Evolutionary conservation across 306 rosid genomes (phyloP), one percentile per base, ranked within the genome.

Genomic region (Rosa rugosa): DNA sequence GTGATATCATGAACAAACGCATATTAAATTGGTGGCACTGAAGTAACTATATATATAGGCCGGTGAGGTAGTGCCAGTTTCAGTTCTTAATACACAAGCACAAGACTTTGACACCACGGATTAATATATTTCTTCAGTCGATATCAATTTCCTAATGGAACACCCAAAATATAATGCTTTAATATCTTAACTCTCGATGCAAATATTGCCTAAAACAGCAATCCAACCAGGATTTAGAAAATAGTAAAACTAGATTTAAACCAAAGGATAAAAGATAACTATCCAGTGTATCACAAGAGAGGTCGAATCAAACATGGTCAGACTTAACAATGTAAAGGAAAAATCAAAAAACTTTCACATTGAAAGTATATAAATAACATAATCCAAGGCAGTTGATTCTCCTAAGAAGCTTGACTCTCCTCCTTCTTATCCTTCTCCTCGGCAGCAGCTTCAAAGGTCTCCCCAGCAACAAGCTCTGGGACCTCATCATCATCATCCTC

Each of bases 391-490:
- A 45, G 53, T 50, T 41, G 47, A 70, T 79, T 72, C 75, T 85
- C 83, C 83, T 82, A 90, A 64, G 91, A 83, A 67, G 89, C 71
- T 7, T 77, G 77, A 20, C 63, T 76, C 86, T 57, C 79, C 85
- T 91, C 95, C 84, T 89, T 96, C 45, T 25, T 75, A 22, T 63
- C 69, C 60, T 57, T 79, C 84, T 92, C 97, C 83, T 90, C 97
- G 1, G 98, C 97, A 66, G 90, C 97, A 44, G 92, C 89, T 86
- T 92, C 98, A 75, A 92, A 92, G 57, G 93, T 89, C 91, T 92
- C 86, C 31, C 97, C 98, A 4, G 90, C 86, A 6, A 94, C 98
- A 73, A 94, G 98, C 36, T 92, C 95, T 0, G 99, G 97, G 60
- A 94, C 99, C 4, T 85, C 89, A 1, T 94, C 98, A 8, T 94